Percentiles rank a stretch among this genome's conserved stretches.
These are phyloP conservation scores for Leonotis leonurus DNA, from an alignment of 257 asterid genomes.

Conservation along the genomic window DNA sequence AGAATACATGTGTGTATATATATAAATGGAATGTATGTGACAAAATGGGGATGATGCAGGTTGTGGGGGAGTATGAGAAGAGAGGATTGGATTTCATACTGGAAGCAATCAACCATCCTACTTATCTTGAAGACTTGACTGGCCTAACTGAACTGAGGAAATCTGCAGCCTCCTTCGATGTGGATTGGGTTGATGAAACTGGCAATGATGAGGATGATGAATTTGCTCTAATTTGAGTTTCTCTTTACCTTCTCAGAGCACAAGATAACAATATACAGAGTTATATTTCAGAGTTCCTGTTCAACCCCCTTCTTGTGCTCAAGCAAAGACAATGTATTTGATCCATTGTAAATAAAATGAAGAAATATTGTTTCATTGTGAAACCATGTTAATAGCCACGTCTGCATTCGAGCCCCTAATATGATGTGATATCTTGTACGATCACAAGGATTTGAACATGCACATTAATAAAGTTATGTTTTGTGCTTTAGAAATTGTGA, in stretches of 20 bases:
- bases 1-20: too few relatives aligned
- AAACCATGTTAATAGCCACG: too few relatives aligned
- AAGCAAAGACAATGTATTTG: too few relatives aligned
- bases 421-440: too few relatives aligned
- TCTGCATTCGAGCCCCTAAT: too few relatives aligned
- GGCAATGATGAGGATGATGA: conserved; percentile 51
- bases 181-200: conserved; percentile 61
- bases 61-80: too few relatives aligned
- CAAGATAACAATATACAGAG: not conserved
- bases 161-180: conserved; percentile 50
- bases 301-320: too few relatives aligned
- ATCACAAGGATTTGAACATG: too few relatives aligned
- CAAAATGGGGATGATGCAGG: conserved; percentile 32
- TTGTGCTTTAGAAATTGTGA: too few relatives aligned
- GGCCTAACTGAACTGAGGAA: conserved; percentile 86
- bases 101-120: conserved; percentile 84
- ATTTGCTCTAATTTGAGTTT: conserved; percentile 38
- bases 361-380: not conserved
- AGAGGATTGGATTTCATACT: conserved; percentile 73
- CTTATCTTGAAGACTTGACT: conserved; percentile 81
- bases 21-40: too few relatives aligned
- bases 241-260: not conserved
- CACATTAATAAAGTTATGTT: too few relatives aligned
- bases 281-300: not conserved
- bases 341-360: not conserved